Evolutionary conservation across 2,329 filamentous ascomycete species (phyloP), one percentile per base, ranked within the genome.

Genomic region (Monilinia fructicola): DNA sequence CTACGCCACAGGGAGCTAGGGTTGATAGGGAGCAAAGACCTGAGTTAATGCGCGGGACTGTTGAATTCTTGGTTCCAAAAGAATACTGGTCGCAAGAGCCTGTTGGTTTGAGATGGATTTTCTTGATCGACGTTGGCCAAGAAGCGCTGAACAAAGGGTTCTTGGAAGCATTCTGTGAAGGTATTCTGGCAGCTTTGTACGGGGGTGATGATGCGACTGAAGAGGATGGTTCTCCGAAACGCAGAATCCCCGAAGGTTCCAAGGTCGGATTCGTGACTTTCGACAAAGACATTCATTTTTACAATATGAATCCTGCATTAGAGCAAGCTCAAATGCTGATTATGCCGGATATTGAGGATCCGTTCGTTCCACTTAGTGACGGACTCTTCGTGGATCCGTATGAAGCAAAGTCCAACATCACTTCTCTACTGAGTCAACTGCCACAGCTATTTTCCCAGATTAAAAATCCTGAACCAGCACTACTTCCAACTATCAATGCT

Each of bases 41-140:
- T 0, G 95, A 99, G 79, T 83, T 99, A 73, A 91, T 89, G 74
- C 86, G 92, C 66, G 95, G 95, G 48, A 98, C 95, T 0, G 94
- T 98, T 55, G 95, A 99, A 76, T 99, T 96, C 76, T 84, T 95
- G 68, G 96, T 99, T 18, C 95, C 95, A 21, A 98, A 97, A 80
- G 95, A 99, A 79, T 99, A 99, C 80, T 99, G 93, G 92, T 94
- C 92, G 31, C 95, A 94, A 78, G 90, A 96, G 76, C 95, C 95
- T 0, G 91, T 95, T 18, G 93, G 92, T 31, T 78, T 98, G 73
- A 88, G 90, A 68, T 96, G 90, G 86, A 81, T 99, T 14, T 99
- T 99, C 78, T 78, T 97, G 70, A 91, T 99, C 67, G 95, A 99
- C 78, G 93, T 96, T 52, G 95, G 92, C 5, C 92, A 96, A 72